A percentile compares a stretch with the other conserved stretches of the same genome.
Conservation (phyloP, 2,329 filamentous ascomycete genomes). For the Capronia coronata region DNA sequence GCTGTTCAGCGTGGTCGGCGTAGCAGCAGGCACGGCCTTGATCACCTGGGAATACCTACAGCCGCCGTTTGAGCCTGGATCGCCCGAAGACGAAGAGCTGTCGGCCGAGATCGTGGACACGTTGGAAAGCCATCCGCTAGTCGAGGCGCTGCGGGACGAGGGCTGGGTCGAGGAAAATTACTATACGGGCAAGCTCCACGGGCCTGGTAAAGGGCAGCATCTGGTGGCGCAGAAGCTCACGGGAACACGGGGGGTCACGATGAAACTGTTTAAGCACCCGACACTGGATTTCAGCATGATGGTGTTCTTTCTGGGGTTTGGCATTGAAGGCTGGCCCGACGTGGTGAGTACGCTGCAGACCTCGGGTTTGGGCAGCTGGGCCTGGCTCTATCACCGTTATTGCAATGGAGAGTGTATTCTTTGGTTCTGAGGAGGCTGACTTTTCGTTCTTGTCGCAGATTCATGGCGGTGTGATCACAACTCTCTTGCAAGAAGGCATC, state of each 20-base stretch:
- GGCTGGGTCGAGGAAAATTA: conserved; percentile 37
- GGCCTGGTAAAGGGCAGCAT: conserved; percentile 13
- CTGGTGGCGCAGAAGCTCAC: conserved; percentile 38
- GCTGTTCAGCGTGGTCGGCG: conserved; percentile 20
- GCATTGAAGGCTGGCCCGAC: conserved; percentile 62
- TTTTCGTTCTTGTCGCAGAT: conserved; percentile 4
- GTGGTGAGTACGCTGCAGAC: conserved; percentile 42
- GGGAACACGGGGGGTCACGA: conserved; percentile 35
- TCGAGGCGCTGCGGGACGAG: conserved; percentile 35
- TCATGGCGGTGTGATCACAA: conserved; percentile 65
- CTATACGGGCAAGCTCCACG: conserved; percentile 7
- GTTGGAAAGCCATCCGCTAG: conserved; percentile 35
- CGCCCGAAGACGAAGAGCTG: conserved; percentile 32
- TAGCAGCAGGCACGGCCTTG: conserved; percentile 22
- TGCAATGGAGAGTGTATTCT: background rate
- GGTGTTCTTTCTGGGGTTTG: conserved; percentile 59
- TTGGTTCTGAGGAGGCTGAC: conserved; percentile 2
- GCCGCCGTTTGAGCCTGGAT: conserved; percentile 31
- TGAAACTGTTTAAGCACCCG: conserved; percentile 56
- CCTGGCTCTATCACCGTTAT: too few species aligned
- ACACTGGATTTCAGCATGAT: conserved; percentile 56
- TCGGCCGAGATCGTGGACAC: conserved; percentile 31
- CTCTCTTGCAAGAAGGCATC: conserved; percentile 62
- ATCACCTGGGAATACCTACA: conserved; percentile 29
- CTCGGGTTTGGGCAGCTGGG: too few species aligned